Conservation (phyloP, 2,329 filamentous ascomycete species). For the Truncatella angustata region DNA sequence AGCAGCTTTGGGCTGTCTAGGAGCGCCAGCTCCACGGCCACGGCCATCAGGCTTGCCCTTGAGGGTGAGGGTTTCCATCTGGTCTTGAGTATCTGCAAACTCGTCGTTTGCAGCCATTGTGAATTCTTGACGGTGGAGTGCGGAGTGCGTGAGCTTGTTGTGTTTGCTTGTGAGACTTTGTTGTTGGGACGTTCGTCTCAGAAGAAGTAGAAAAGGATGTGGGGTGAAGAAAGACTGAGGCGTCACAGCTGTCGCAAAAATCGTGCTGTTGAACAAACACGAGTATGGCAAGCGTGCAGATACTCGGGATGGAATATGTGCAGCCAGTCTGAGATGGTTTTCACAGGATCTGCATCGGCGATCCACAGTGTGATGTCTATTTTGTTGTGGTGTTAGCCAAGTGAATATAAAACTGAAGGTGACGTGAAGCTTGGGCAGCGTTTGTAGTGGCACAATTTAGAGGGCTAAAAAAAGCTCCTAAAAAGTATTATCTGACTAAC, state of each 20-base stretch:
- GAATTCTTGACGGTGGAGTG: not conserved
- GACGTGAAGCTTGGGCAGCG: not conserved
- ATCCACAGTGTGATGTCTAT: no score
- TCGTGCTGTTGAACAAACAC: no score
- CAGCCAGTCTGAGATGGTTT: no score
- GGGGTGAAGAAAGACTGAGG: not conserved
- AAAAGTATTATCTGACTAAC: not conserved
- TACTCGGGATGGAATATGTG: no score
- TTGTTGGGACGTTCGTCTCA: no score
- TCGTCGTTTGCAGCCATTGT: slow-evolving; percentile 9
- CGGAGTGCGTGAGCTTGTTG: not conserved
- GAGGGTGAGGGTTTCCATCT: slow-evolving; percentile 11
- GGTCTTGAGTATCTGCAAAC: slow-evolving; percentile 12
- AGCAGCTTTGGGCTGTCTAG: no score
- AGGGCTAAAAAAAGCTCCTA: not conserved
- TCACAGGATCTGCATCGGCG: no score
- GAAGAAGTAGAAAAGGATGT: no score
- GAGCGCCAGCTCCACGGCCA: slow-evolving; percentile 23
- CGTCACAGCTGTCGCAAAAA: not conserved
- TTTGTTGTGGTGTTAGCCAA: no score
- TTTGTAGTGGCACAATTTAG: not conserved
- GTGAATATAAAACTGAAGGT: not conserved
- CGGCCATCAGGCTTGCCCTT: not conserved
- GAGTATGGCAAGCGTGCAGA: no score
- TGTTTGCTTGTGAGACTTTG: not conserved